Conservation (phyloP, 2,329 filamentous ascomycete genomes). For the Basipetospora chlamydospora region DNA sequence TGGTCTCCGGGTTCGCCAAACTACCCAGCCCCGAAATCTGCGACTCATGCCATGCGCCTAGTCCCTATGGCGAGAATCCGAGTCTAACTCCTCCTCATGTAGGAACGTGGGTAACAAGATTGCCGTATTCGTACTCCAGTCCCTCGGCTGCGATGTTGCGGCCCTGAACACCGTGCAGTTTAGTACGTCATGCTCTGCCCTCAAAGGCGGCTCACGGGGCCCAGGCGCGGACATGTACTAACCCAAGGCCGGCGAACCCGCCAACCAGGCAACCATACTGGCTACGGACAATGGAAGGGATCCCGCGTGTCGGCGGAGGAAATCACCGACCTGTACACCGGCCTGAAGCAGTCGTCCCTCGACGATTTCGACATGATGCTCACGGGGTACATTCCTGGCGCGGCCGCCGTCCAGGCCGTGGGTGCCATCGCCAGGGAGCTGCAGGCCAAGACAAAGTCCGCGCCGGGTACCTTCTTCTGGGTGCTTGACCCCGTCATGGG, state of each 20-base stretch:
- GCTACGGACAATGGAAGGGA: conserved; percentile 78
- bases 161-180: conserved; percentile 96
- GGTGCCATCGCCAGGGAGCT: conserved; percentile 74
- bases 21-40: neutral
- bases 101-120: conserved; percentile 98
- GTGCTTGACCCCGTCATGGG: conserved; percentile 97
- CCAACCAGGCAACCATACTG: conserved; percentile 74
- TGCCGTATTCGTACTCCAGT: conserved; percentile 87
- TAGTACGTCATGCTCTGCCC: conserved; percentile 45
- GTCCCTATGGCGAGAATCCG: neutral
- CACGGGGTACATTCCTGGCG: conserved; percentile 85
- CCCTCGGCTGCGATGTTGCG: conserved; percentile 82
- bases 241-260: neutral
- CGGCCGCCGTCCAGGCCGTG: conserved; percentile 68
- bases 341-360: conserved; percentile 69
- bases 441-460: conserved; percentile 45
- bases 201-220: neutral
- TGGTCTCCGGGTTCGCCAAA: conserved; percentile 26
- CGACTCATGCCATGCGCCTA: neutral
- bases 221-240: neutral
- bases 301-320: conserved; percentile 69
- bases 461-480: conserved; percentile 81
- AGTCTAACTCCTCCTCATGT: conserved; percentile 4
- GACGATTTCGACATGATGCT: conserved; percentile 89
- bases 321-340: conserved; percentile 71